Conservation (phyloP, 1,139 yeast genomes). For the Entelexis sorbosivorans region DNA sequence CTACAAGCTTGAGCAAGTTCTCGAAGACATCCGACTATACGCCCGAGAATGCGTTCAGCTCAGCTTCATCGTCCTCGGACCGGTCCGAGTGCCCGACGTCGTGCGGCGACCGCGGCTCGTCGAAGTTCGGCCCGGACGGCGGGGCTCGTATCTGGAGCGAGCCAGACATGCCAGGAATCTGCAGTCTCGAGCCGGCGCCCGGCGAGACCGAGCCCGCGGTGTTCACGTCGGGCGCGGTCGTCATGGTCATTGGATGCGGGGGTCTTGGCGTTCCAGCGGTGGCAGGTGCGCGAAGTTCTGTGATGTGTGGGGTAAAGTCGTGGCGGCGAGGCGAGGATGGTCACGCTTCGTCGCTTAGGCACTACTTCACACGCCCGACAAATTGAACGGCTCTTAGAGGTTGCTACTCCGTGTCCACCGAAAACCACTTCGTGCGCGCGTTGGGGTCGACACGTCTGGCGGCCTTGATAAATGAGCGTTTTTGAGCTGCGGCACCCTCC, state of each 20-base stretch:
- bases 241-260: constrained; percentile 1
- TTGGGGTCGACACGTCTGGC: not conserved
- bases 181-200: not conserved
- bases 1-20: too few species aligned
- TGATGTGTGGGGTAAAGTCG: constrained; percentile 1
- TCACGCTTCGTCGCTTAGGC: not conserved
- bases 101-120: constrained; percentile 2
- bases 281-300: not conserved
- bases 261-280: not conserved
- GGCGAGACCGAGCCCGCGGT: constrained; percentile 3
- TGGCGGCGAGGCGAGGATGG: not conserved
- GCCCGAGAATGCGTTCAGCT: too few species aligned
- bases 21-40: constrained; percentile 78
- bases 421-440: not conserved
- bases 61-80: not conserved
- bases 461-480: constrained; percentile 1
- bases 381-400: not conserved
- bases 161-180: constrained; percentile 1
- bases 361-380: not conserved
- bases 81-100: not conserved
- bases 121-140: not conserved
- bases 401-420: not conserved
- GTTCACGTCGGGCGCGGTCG: constrained; percentile 2
- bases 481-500: constrained; percentile 5
- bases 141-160: constrained; percentile 6